These are phyloP conservation scores for Calonectria hongkongensis DNA, from an alignment of 2,329 filamentous ascomycete genomes.

Conservation along the genomic window DNA sequence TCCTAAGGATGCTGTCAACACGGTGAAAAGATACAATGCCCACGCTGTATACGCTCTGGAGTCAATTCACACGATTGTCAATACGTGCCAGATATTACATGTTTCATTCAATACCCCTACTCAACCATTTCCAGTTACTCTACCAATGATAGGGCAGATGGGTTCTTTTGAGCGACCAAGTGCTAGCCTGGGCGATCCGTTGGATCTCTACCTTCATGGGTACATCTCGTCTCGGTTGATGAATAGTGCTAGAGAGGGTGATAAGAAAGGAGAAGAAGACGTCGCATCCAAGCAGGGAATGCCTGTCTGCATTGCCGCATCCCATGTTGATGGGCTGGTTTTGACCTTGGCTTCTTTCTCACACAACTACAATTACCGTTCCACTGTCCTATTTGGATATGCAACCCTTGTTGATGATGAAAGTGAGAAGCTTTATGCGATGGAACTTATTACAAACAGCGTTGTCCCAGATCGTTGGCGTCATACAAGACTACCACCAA, in stretches of 20 bases:
- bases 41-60: constrained; percentile 82
- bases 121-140: constrained; percentile 83
- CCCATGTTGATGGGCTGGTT: constrained; percentile 86
- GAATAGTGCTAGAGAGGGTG: constrained; percentile 69
- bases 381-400: constrained; percentile 84
- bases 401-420: constrained; percentile 79
- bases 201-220: constrained; percentile 89
- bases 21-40: constrained; percentile 79
- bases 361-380: constrained; percentile 92
- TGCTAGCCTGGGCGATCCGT: constrained; percentile 76
- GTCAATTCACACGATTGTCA: constrained; percentile 85
- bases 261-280: background rate
- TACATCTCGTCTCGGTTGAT: constrained; percentile 88
- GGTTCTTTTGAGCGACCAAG: constrained; percentile 81
- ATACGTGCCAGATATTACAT: constrained; percentile 84
- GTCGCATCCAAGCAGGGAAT: constrained; percentile 67
- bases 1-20: constrained; percentile 78
- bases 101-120: constrained; percentile 82
- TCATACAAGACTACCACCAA: constrained; percentile 81
- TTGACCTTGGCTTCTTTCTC: constrained; percentile 86
- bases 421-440: constrained; percentile 85
- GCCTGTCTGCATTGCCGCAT: constrained; percentile 83
- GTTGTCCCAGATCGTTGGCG: constrained; percentile 82
- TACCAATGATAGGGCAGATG: constrained; percentile 92
- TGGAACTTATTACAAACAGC: constrained; percentile 85